Evolutionary conservation across 352 stramenopile species (phyloP), one percentile per base, ranked within the genome.

Genomic region (Hyaloperonospora brassicae): DNA sequence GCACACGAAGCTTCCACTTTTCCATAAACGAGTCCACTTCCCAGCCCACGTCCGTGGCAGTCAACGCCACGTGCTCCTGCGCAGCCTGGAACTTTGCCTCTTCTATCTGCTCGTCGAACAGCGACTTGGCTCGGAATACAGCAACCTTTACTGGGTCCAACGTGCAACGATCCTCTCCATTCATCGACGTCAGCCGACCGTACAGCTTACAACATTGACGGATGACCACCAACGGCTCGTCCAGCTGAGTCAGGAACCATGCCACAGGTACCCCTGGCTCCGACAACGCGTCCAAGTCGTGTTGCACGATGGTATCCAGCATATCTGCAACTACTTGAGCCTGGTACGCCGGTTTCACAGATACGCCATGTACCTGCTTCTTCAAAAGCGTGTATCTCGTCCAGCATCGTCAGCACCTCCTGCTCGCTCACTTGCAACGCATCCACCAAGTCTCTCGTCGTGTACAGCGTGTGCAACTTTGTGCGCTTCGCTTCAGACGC

Each of bases 1-100:
- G 83, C 2, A 93, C 80, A 12, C 80, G 74, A 10, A 91, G 57
- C 35, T 80, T 73, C 83, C 83, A 93, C 43, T 93, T 89, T 21
- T 90, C 74, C 71, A 93, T 76, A 43, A 93, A 93, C 42, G 68
- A 51, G 3, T 83, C 66, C 13, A 87, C 55, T 14, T 65, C 46
- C 71, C 72, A 87, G 8, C 68, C 79, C 9, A 80, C 66, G 12
- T 68, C 55, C 3, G 59, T 52, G 17, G 55, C 54, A 38, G 64
- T 60, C 17, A 73, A 13, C 25, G 54, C 50, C 14, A 55, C 49
- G 1, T 70, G 63, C 34, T 76, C 55, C 14, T 67, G 57, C 21
- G 68, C 61, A 13, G 64, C 60, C 34, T 76, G 43, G n/a, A 76
- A 62, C 30, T 69, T 62, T 1, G 55, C 62, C 41, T 83, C 68